phyloP scores from a whole-genome alignment of 306 rosid genomes.

The Phaseolus lunatus region DNA sequence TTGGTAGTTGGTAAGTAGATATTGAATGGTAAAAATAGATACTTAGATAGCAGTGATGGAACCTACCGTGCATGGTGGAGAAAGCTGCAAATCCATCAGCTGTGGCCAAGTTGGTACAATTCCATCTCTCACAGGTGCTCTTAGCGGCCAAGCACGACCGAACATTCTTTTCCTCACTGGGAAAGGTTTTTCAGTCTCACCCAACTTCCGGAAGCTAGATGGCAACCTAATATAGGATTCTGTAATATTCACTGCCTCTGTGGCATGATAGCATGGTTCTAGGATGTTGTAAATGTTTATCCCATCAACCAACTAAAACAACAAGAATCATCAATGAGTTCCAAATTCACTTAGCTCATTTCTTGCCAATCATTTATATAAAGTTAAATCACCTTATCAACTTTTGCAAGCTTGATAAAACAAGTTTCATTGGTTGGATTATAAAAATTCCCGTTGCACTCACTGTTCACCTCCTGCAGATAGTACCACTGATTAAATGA shows the following conservation, averaged over 20 bases:
- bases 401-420: slow-evolving; percentile 54
- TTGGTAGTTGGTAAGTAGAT: slow-evolving; percentile 10
- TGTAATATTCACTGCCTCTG: slow-evolving; percentile 41
- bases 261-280: slow-evolving; percentile 86
- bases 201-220: slow-evolving; percentile 73
- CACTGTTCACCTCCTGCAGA: slow-evolving; percentile 61
- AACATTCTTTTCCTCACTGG: slow-evolving; percentile 92
- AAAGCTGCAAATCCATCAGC: slow-evolving; percentile 43
- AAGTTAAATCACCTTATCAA: slow-evolving; percentile 67
- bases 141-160: slow-evolving; percentile 96
- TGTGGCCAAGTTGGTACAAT: slow-evolving; percentile 91
- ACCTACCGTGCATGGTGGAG: slow-evolving; percentile 92
- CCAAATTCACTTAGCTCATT: slow-evolving; percentile 34
- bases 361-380: background rate
- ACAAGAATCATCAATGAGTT: slow-evolving; percentile 33
- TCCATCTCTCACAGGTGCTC: slow-evolving; percentile 93
- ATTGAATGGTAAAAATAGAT: slow-evolving; percentile 17
- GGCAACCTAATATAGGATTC: slow-evolving; percentile 59
- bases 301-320: slow-evolving; percentile 61
- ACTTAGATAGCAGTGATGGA: slow-evolving; percentile 22
- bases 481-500: slow-evolving; percentile 39
- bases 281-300: slow-evolving; percentile 85
- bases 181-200: slow-evolving; percentile 82
- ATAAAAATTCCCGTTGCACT: slow-evolving; percentile 73
- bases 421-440: slow-evolving; percentile 51